Evolutionary conservation across 495 filamentous ascomycete genomes (phyloP).

Genomic region (Hypoxylon fragiforme): DNA sequence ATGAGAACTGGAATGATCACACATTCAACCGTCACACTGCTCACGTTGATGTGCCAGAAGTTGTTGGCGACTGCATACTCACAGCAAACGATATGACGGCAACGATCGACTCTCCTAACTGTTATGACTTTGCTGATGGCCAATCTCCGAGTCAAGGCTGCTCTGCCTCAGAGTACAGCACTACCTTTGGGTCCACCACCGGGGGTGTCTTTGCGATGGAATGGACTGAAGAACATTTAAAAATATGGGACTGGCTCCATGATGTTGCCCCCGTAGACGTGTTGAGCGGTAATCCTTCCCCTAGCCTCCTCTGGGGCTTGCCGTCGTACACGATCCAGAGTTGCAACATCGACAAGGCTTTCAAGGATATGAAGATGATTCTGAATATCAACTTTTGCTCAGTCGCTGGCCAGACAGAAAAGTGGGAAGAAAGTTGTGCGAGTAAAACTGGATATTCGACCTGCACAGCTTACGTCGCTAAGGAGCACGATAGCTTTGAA

Average conservation of each 20-base stretch:
- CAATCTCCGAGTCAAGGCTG: constrained; percentile 44
- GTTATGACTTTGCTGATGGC: constrained; percentile 48
- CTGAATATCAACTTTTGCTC: constrained; percentile 56
- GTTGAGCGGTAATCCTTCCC: constrained; percentile 62
- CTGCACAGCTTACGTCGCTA: constrained; percentile 62
- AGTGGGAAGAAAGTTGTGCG: constrained; percentile 29
- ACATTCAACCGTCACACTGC: constrained; percentile 67
- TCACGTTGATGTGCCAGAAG: constrained; percentile 65
- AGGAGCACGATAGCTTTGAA: constrained; percentile 58
- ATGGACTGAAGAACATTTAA: constrained; percentile 66
- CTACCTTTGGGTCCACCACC: constrained; percentile 61
- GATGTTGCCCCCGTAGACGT: constrained; percentile 47
- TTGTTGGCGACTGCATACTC: constrained; percentile 62
- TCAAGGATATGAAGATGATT: constrained; percentile 51
- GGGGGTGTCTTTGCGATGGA: constrained; percentile 78
- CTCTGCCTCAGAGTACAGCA: constrained; percentile 49
- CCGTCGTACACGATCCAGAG: constrained; percentile 46
- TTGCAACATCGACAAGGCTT: constrained; percentile 50
- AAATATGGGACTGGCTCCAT: constrained; percentile 74
- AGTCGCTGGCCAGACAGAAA: constrained; percentile 42
- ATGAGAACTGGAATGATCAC: constrained; percentile 77
- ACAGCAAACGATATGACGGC: constrained; percentile 51
- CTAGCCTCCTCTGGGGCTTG: constrained; percentile 60
- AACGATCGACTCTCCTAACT: constrained; percentile 54
- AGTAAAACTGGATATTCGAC: constrained; percentile 24